phyloP scores from a whole-genome alignment of 148 eudicot genomes.

The Beta vulgaris region DNA sequence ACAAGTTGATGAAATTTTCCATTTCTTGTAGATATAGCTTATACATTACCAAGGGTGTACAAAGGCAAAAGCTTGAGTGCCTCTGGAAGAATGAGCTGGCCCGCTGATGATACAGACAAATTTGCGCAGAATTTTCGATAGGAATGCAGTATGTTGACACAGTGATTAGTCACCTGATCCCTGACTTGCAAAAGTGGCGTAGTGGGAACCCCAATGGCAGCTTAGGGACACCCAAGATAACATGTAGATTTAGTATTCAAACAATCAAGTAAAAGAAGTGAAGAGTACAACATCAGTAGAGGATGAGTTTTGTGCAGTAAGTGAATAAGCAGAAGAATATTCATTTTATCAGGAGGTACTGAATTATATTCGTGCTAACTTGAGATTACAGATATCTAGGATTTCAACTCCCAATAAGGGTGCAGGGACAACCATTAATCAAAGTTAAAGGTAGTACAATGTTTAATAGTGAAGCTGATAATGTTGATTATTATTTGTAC shows the following conservation, averaged over 20 bases:
- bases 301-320: background rate
- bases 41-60: constrained; percentile 72
- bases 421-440: background rate
- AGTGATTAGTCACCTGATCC: constrained; percentile 78
- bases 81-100: constrained; percentile 98
- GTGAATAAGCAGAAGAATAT: background rate
- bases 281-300: background rate
- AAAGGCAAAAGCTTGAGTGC: constrained; percentile 92
- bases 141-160: constrained; percentile 73
- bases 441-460: background rate
- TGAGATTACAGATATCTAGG: background rate
- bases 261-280: background rate
- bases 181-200: constrained; percentile 72
- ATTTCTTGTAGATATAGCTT: background rate
- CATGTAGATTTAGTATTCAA: constrained; percentile 20
- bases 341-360: background rate
- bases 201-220: constrained; percentile 68
- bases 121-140: constrained; percentile 93
- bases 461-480: background rate
- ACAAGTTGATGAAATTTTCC: background rate
- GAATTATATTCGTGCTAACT: background rate
- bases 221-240: constrained; percentile 40
- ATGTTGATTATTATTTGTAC: constrained; percentile 32
- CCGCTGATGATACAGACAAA: constrained; percentile 65
- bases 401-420: background rate